Percentiles rank a stretch among this genome's conserved stretches.
These are phyloP conservation scores for Diaporthe citri DNA, from an alignment of 2,329 filamentous ascomycete species.

Conservation along the genomic window DNA sequence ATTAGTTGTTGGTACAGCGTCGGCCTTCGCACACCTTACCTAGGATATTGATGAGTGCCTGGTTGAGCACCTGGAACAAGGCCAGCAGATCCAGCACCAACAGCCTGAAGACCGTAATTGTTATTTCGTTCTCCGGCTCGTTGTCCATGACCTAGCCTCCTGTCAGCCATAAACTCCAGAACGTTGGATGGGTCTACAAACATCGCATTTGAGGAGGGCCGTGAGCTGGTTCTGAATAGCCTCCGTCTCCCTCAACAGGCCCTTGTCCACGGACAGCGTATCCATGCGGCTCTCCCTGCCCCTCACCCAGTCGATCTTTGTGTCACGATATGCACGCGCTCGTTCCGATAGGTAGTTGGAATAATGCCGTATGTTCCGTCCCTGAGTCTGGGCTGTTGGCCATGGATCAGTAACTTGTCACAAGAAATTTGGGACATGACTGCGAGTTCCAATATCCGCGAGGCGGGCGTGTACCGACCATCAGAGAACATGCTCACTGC, in stretches of 20 bases:
- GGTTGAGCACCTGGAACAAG: conserved; percentile 95
- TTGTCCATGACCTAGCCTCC: conserved; percentile 76
- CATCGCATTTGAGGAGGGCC: conserved; percentile 89
- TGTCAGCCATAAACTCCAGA: conserved; percentile 20
- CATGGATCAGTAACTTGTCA: conserved; percentile 42
- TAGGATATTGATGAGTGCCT: conserved; percentile 96
- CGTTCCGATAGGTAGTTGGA: conserved; percentile 87
- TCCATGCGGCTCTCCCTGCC: conserved; percentile 86
- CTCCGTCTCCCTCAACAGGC: conserved; percentile 91
- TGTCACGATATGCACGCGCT: conserved; percentile 84
- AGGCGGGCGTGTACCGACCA: conserved; percentile 67
- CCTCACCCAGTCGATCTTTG: conserved; percentile 90
- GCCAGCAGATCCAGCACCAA: conserved; percentile 90
- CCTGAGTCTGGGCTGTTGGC: conserved; percentile 86
- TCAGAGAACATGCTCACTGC: conserved; percentile 93
- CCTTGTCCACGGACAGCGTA: conserved; percentile 89
- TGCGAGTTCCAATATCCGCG: background rate
- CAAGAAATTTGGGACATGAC: background rate
- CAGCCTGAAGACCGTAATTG: conserved; percentile 90
- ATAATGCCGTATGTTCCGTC: conserved; percentile 93
- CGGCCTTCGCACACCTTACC: conserved; percentile 65
- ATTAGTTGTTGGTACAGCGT: conserved; percentile 30
- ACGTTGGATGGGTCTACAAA: conserved; percentile 59
- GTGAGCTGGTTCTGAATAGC: conserved; percentile 88
- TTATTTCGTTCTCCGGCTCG: conserved; percentile 96